phyloP scores from a whole-genome alignment of 768 basidiomycete genomes.

The Cystofilobasidium bisporidii region DNA sequence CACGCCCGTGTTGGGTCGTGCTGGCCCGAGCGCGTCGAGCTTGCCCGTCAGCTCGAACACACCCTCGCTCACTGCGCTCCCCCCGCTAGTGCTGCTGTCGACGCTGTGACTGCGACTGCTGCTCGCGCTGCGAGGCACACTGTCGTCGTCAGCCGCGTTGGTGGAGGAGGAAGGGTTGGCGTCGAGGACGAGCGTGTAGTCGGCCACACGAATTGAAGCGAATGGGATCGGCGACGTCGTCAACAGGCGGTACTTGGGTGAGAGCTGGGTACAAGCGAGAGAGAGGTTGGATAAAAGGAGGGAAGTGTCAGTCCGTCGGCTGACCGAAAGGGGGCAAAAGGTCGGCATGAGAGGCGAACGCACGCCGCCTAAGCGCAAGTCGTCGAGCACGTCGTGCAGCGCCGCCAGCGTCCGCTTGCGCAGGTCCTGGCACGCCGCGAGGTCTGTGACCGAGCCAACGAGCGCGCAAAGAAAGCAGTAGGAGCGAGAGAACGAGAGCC shows the following conservation, averaged over 20 bases:
- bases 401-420: neutral
- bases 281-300: neutral
- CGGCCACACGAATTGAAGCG: neutral
- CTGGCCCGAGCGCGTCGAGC: no score
- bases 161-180: no score
- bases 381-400: neutral
- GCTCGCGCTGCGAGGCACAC: no score
- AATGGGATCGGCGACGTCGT: neutral
- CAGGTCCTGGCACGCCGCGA: neutral
- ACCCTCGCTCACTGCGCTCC: neutral
- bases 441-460: neutral
- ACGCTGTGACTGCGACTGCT: no score
- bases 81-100: neutral
- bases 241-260: neutral
- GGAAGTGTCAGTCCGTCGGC: neutral
- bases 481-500: neutral
- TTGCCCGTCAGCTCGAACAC: no score
- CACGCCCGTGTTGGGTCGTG: neutral
- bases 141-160: no score
- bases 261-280: neutral
- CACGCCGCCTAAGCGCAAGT: neutral
- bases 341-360: neutral
- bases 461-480: neutral
- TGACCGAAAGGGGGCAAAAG: neutral
- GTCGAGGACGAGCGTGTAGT: neutral